phyloP scores from a whole-genome alignment of 1,139 yeast genomes.

The Williopsis jadinii region DNA sequence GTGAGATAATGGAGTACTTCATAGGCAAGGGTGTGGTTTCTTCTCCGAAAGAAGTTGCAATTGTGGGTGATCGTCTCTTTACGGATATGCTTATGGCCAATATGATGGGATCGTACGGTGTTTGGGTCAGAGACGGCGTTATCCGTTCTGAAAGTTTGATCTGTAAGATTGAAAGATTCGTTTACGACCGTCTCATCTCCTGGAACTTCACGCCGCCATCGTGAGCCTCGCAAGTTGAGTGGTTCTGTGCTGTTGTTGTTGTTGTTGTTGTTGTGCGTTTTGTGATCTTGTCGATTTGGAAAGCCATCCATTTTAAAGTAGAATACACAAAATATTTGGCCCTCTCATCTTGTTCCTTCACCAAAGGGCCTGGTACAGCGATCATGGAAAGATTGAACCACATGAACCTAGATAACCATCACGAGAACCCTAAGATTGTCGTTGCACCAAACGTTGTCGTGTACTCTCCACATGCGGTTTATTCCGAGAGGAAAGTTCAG shows the following conservation, averaged over 20 bases:
- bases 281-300: no score
- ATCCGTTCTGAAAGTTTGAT: constrained; percentile 42
- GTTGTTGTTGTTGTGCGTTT: no score
- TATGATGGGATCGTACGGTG: constrained; percentile 80
- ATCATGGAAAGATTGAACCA: no score
- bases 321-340: no score
- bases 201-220: no score
- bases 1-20: constrained; percentile 62
- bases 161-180: constrained; percentile 45
- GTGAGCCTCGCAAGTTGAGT: no score
- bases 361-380: no score
- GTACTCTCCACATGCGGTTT: constrained; percentile 25
- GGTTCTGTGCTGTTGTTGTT: no score
- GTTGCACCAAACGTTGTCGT: constrained; percentile 23
- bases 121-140: constrained; percentile 83
- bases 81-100: constrained; percentile 95
- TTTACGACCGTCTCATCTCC: constrained; percentile 25
- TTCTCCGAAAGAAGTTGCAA: constrained; percentile 61
- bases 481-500: constrained; percentile 18
- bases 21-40: constrained; percentile 36
- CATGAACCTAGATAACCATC: background rate
- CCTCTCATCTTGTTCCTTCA: no score
- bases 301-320: no score
- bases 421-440: constrained; percentile 8
- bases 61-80: constrained; percentile 84